Evolutionary conservation across 495 filamentous ascomycete genomes (phyloP).

Genomic region (Pyrenula massariospora): DNA sequence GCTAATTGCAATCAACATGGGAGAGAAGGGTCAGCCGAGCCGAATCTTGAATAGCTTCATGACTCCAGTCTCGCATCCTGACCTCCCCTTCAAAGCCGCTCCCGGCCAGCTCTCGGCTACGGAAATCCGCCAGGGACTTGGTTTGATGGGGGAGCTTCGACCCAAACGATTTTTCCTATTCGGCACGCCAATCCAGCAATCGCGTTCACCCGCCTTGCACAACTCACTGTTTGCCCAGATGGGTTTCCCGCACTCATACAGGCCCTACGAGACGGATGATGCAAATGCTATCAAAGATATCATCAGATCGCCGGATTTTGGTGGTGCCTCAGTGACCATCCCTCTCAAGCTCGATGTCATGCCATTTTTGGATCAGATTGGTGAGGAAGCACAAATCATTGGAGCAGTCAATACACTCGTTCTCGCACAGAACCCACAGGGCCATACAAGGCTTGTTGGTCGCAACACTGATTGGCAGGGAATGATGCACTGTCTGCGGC

Average conservation of each 20-base stretch:
- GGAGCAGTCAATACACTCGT: constrained; percentile 96
- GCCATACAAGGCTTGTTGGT: constrained; percentile 48
- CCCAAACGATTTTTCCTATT: constrained; percentile 74
- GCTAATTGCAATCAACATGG: constrained; percentile 96
- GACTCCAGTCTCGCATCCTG: constrained; percentile 89
- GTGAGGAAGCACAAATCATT: constrained; percentile 67
- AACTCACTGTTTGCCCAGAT: constrained; percentile 68
- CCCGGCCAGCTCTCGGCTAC: constrained; percentile 87
- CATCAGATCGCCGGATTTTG: constrained; percentile 64
- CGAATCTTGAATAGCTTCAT: constrained; percentile 85
- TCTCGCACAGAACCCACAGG: constrained; percentile 21
- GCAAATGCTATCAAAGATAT: constrained; percentile 51
- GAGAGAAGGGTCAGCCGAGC: constrained; percentile 73
- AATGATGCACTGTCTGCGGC: constrained; percentile 72
- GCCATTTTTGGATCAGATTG: constrained; percentile 65
- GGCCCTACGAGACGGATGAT: constrained; percentile 63
- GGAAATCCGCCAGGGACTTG: constrained; percentile 71
- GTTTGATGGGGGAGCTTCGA: constrained; percentile 69
- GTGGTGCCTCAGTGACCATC: constrained; percentile 90
- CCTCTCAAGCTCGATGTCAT: constrained; percentile 88
- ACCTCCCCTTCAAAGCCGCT: constrained; percentile 81
- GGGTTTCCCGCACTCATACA: constrained; percentile 83
- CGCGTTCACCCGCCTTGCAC: constrained; percentile 79
- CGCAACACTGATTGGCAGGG: constrained; percentile 97
- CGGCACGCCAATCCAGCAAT: constrained; percentile 68